phyloP scores from a whole-genome alignment of 306 rosid species.

The Malus fusca region DNA sequence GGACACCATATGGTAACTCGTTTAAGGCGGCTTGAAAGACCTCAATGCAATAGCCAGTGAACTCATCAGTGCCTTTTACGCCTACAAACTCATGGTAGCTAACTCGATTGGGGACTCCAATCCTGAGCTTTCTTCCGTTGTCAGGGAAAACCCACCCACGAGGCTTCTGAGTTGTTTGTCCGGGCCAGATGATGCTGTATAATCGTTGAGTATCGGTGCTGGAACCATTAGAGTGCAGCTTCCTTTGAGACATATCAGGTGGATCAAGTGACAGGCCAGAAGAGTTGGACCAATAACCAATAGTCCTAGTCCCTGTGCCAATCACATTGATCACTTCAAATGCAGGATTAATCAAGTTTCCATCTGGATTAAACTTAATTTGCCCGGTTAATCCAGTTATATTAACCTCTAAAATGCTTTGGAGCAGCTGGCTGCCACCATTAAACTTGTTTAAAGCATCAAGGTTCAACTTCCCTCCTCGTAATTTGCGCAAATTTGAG shows the following conservation, averaged over 20 bases:
- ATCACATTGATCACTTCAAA: slow-evolving; percentile 25
- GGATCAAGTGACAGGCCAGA: slow-evolving; percentile 8
- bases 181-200: slow-evolving; percentile 19
- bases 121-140: slow-evolving; percentile 13
- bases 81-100: slow-evolving; percentile 6
- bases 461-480: slow-evolving; percentile 10
- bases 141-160: slow-evolving; percentile 24
- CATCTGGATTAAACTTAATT: slow-evolving; percentile 10
- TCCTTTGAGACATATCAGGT: background rate
- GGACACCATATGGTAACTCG: slow-evolving; percentile 20
- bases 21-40: slow-evolving; percentile 29
- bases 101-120: slow-evolving; percentile 11
- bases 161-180: slow-evolving; percentile 18
- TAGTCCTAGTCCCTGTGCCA: slow-evolving; percentile 15
- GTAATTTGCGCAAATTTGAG: background rate
- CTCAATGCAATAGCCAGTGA: slow-evolving; percentile 24
- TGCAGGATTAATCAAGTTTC: slow-evolving; percentile 5
- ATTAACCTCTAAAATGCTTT: slow-evolving; percentile 3
- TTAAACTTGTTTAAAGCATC: slow-evolving; percentile 13
- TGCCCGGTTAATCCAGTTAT: slow-evolving; percentile 17
- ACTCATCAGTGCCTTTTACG: slow-evolving; percentile 3
- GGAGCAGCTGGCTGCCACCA: slow-evolving; percentile 7
- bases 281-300: slow-evolving; percentile 23
- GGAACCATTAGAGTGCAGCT: background rate
- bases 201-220: background rate